A percentile compares a stretch with the other conserved stretches of the same genome.
phyloP scores from a whole-genome alignment of 2,329 filamentous ascomycete species.

The Alternaria gansuensis region DNA sequence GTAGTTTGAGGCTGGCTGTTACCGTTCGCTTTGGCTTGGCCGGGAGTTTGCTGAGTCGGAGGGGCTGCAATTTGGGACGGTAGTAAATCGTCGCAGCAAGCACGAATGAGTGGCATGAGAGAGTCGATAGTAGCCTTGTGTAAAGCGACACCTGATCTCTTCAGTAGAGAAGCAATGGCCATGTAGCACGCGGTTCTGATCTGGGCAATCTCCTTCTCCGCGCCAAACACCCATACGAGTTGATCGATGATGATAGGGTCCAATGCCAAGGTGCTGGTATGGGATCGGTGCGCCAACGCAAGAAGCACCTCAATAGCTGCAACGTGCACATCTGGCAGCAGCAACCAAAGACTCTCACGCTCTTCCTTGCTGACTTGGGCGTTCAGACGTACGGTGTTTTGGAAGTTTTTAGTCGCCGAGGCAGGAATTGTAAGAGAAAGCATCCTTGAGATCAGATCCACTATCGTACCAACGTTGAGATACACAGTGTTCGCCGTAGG shows the following conservation, averaged over 20 bases:
- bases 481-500: slow-evolving; percentile 72
- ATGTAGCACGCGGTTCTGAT: slow-evolving; percentile 70
- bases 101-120: slow-evolving; percentile 68
- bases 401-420: slow-evolving; percentile 53
- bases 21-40: slow-evolving; percentile 55
- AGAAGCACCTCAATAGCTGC: slow-evolving; percentile 72
- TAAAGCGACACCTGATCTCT: slow-evolving; percentile 70
- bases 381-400: slow-evolving; percentile 66
- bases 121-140: slow-evolving; percentile 71
- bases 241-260: slow-evolving; percentile 75
- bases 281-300: slow-evolving; percentile 66
- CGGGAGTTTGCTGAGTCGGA: slow-evolving; percentile 50
- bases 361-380: slow-evolving; percentile 80
- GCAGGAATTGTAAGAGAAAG: slow-evolving; percentile 69
- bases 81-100: slow-evolving; percentile 79
- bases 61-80: slow-evolving; percentile 51
- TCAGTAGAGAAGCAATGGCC: slow-evolving; percentile 66
- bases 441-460: slow-evolving; percentile 75
- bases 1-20: slow-evolving; percentile 48
- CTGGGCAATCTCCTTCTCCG: slow-evolving; percentile 59
- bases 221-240: slow-evolving; percentile 72
- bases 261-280: slow-evolving; percentile 66
- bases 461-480: slow-evolving; percentile 71
- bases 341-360: slow-evolving; percentile 77
- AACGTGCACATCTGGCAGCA: slow-evolving; percentile 77